Base-by-base conservation (phyloP, 805 yeast species). In the Nakazawaea holstii region DNA sequence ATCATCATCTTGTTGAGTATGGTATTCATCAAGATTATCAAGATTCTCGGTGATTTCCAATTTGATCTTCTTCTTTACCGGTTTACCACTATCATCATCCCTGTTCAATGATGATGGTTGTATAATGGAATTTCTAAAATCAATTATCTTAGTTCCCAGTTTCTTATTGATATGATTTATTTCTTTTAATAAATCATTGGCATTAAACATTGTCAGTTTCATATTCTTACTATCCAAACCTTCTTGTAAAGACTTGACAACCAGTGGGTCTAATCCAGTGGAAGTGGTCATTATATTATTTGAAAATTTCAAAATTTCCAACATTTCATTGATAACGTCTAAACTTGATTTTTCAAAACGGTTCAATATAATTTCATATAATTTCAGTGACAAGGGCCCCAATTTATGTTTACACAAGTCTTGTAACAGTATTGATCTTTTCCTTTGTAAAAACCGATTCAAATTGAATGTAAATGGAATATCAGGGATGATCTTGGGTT, bases 361-460 rank as follows among this genome's bases (percentile, higher is more conserved):
- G 14, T 64, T 54, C 49, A 94, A 72, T 3, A 82, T 79, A 9
- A 72, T 62, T 40, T 71, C 70, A 59, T 87, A 92, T 9, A 94
- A 73, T 39, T 70, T 64, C 0, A 94, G 73, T 0, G 95, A 72
- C 2, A 85, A 62, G 6, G 73, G 65, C 2, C 98, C 98, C 30
- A 90, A 64, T 46, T 88, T 73, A 40, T 84, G 82, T 29, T 73
- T 70, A 11, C 84, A 85, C 43, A 85, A 72, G 31, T 77, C 77
- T 1, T 70, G 77, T 13, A 94, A 70, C 54, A 85, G 85, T 39
- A 68, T 62, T 9, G 85, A 74, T 53, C 97, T 75, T 56, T 82
- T 72, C 31, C 76, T 66, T 58, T 88, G 84, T 44, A 86, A 72
- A 55, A 77, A 90, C 54, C 94, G 70, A 30, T 78, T 75, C 44